Conservation (phyloP, 306 rosid genomes). For the Trifolium repens region DNA sequence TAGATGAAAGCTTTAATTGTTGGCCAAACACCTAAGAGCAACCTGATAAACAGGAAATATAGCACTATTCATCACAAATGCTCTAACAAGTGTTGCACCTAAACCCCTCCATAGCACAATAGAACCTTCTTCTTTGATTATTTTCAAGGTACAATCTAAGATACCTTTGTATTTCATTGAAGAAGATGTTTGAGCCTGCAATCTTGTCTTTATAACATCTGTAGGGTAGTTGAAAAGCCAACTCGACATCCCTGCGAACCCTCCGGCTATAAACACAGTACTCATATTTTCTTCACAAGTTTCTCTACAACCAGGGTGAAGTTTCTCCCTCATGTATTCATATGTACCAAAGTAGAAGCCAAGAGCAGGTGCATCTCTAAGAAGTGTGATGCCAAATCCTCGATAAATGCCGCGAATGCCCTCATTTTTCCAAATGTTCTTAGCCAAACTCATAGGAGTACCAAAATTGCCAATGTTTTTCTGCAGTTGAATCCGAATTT, state of each 20-base stretch:
- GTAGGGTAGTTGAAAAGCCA: constrained; percentile 79
- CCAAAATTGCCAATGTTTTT: neutral
- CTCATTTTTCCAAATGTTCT: constrained; percentile 59
- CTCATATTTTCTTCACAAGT: constrained; percentile 55
- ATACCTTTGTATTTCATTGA: constrained; percentile 62
- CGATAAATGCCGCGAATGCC: constrained; percentile 70
- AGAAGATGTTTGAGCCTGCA: constrained; percentile 68
- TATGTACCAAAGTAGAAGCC: constrained; percentile 71
- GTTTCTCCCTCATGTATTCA: constrained; percentile 67
- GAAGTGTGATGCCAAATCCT: constrained; percentile 68
- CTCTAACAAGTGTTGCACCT: constrained; percentile 77
- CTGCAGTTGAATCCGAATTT: neutral
- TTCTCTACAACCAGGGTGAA: constrained; percentile 81
- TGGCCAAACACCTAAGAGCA: constrained; percentile 58
- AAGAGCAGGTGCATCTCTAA: constrained; percentile 81
- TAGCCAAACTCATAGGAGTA: constrained; percentile 53
- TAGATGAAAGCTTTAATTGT: neutral
- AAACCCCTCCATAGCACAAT: constrained; percentile 71
- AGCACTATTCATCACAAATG: constrained; percentile 86
- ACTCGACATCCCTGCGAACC: constrained; percentile 83
- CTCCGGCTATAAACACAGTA: constrained; percentile 79
- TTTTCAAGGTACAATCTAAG: constrained; percentile 64
- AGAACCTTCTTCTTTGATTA: constrained; percentile 60
- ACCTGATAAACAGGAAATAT: constrained; percentile 78
- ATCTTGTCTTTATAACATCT: constrained; percentile 80